phyloP scores from a whole-genome alignment of 192 early-diverging fungal species.

The Backusella mclennaniae region DNA sequence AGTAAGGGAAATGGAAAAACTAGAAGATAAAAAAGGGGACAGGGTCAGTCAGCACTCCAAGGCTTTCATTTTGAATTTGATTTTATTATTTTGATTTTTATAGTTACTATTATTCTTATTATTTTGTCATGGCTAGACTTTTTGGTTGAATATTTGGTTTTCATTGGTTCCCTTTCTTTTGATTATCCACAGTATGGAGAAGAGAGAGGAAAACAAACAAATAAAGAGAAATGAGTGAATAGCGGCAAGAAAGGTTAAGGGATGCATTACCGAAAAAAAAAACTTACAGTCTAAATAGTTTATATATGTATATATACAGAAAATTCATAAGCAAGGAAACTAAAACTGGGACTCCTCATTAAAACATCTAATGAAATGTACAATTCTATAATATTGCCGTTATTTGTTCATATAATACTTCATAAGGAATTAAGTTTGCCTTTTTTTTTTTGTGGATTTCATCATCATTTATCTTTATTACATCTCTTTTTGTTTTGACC shows the following conservation, averaged over 20 bases:
- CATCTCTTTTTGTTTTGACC: not conserved
- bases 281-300: not conserved
- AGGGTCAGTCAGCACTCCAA: not conserved
- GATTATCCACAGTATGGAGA: not conserved
- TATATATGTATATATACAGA: not conserved
- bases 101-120: not conserved
- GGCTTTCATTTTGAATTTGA: not conserved
- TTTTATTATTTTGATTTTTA: not conserved
- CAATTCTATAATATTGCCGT: slow-evolving; percentile 3
- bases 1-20: not conserved
- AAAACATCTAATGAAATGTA: not conserved
- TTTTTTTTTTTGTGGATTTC: not conserved
- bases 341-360: not conserved
- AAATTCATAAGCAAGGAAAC: slow-evolving; percentile 1
- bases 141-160: not conserved
- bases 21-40: not conserved
- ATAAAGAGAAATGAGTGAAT: not conserved
- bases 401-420: not conserved
- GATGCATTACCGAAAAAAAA: not conserved
- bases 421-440: not conserved
- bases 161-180: not conserved
- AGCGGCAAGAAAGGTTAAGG: no score
- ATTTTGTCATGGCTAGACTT: not conserved
- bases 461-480: not conserved
- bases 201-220: not conserved